Percentiles rank a stretch among this genome's conserved stretches.
phyloP scores from a whole-genome alignment of 2,329 filamentous ascomycete species.

The Aspergillus novoparasiticus region DNA sequence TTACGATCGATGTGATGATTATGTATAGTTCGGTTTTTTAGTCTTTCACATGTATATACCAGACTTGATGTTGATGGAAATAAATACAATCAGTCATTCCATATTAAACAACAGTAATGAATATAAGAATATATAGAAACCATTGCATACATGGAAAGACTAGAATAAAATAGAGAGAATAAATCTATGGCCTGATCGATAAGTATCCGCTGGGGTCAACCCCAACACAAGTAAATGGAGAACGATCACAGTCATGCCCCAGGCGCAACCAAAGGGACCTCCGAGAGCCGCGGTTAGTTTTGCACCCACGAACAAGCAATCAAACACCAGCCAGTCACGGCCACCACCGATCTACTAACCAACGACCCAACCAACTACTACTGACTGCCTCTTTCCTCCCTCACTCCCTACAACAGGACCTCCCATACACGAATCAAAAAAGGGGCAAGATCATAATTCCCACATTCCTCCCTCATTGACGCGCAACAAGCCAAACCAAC shows the following conservation, averaged over 20 bases:
- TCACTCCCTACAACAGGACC: neutral
- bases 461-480: neutral
- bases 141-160: too few species aligned
- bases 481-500: neutral
- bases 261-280: slow-evolving; percentile 22
- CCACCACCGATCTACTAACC: neutral
- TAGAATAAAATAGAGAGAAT: too few species aligned
- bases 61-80: neutral
- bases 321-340: neutral
- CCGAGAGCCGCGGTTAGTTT: slow-evolving; percentile 36
- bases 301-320: slow-evolving; percentile 5
- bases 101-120: too few species aligned
- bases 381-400: neutral
- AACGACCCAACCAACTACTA: neutral
- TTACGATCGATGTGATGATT: neutral
- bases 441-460: neutral
- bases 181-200: neutral
- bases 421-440: neutral
- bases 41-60: neutral
- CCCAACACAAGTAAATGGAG: neutral
- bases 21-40: neutral
- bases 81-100: too few species aligned
- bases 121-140: too few species aligned
- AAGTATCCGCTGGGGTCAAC: neutral
- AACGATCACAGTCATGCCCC: slow-evolving; percentile 28